Conservation (phyloP, 1,284 basidiomycete genomes). For the Sanghuangporus sanghuang region DNA sequence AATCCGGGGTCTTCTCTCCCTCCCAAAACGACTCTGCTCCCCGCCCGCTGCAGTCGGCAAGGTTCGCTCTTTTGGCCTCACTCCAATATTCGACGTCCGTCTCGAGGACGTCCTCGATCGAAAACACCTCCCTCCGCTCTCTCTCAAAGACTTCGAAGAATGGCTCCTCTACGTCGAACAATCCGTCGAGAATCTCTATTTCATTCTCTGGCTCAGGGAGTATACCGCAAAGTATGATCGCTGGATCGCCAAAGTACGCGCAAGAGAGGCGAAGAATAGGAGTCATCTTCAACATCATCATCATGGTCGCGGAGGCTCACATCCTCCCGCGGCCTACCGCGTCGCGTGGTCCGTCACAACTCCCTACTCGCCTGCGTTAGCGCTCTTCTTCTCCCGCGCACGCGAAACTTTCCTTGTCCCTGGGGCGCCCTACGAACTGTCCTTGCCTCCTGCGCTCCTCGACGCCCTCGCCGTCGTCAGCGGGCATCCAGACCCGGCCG, state of each 20-base stretch:
- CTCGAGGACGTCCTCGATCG: conserved; percentile 66
- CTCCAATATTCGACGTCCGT: conserved; percentile 52
- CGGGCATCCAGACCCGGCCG: conserved; percentile 54
- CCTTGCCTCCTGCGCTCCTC: conserved; percentile 59
- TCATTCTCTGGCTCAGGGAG: conserved; percentile 53
- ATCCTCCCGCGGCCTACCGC: conserved; percentile 9
- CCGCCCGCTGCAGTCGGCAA: conserved; percentile 63
- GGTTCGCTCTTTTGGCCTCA: conserved; percentile 56
- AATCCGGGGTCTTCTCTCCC: conserved; percentile 39
- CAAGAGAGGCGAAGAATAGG: conserved; percentile 3
- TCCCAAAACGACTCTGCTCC: conserved; percentile 62
- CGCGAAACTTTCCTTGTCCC: conserved; percentile 74
- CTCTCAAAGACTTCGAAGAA: conserved; percentile 76
- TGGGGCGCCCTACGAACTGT: conserved; percentile 62
- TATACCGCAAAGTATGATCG: conserved; percentile 24
- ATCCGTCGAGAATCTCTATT: conserved; percentile 69
- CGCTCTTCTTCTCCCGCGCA: conserved; percentile 68
- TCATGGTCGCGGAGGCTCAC: not conserved
- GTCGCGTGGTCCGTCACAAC: conserved; percentile 18
- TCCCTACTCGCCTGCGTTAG: conserved; percentile 45
- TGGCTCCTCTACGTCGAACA: conserved; percentile 72
- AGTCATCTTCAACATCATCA: not conserved
- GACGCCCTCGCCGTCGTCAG: conserved; percentile 40
- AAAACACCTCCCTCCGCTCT: conserved; percentile 66
- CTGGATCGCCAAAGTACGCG: conserved; percentile 7